These are phyloP conservation scores for Collybiopsis confluens DNA, from an alignment of 768 basidiomycete genomes.

Conservation along the genomic window DNA sequence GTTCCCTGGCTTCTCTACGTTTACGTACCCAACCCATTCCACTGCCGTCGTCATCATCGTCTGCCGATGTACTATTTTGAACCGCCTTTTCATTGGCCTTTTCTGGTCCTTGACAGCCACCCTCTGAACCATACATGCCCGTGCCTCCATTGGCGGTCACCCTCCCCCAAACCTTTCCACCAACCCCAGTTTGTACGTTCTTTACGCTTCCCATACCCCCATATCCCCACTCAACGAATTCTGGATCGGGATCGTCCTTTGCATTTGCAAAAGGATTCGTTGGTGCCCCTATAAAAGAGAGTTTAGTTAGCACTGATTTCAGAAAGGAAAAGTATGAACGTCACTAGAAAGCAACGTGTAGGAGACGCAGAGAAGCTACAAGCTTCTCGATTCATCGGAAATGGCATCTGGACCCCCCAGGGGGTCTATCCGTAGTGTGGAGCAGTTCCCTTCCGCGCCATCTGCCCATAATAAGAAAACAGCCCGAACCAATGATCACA, in stretches of 20 bases:
- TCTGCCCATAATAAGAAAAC: no score
- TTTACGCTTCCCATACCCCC: constrained; percentile 74
- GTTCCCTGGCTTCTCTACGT: constrained; percentile 55
- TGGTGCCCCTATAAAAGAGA: constrained; percentile 16
- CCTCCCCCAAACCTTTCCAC: constrained; percentile 29
- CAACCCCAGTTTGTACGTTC: constrained; percentile 29
- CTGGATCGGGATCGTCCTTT: constrained; percentile 60
- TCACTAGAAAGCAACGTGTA: background rate
- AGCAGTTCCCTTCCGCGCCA: background rate
- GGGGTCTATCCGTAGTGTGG: background rate
- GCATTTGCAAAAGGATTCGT: constrained; percentile 61
- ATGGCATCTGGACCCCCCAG: background rate
- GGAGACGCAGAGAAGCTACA: background rate
- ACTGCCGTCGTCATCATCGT: constrained; percentile 76
- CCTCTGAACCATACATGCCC: constrained; percentile 11
- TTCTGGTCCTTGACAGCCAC: constrained; percentile 17
- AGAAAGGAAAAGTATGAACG: background rate
- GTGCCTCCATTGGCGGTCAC: constrained; percentile 27
- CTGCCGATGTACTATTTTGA: constrained; percentile 26
- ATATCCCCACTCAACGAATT: constrained; percentile 92
- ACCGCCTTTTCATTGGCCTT: constrained; percentile 16
- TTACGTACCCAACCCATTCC: constrained; percentile 82
- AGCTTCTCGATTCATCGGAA: background rate
- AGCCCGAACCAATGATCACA: no score
- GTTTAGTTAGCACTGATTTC: background rate